Evolutionary conservation across 1,284 basidiomycete genomes (phyloP).

Genomic region (Sanghuangporus weigelae): DNA sequence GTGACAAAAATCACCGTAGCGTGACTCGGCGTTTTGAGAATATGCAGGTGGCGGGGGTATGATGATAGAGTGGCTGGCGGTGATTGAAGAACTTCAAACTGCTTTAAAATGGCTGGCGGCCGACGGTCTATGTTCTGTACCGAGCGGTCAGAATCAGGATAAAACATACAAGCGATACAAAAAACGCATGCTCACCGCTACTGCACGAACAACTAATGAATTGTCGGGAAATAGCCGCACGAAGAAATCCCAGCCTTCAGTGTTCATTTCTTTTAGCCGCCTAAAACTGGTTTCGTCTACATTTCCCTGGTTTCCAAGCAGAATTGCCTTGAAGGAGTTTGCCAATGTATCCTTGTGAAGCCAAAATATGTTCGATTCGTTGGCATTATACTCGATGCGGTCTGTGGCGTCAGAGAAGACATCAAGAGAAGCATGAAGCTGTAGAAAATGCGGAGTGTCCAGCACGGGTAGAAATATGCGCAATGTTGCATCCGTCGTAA

Average conservation of each 20-base stretch:
- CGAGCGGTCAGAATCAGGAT: neutral
- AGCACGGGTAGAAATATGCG: slow-evolving; percentile 85
- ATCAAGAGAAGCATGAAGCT: slow-evolving; percentile 76
- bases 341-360: slow-evolving; percentile 54
- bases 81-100: slow-evolving; percentile 66
- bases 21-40: slow-evolving; percentile 43
- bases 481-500: slow-evolving; percentile 69
- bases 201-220: slow-evolving; percentile 62
- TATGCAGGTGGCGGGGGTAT: slow-evolving; percentile 45
- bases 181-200: slow-evolving; percentile 52
- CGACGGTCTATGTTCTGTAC: slow-evolving; percentile 79
- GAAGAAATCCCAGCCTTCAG: slow-evolving; percentile 77
- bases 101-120: slow-evolving; percentile 79
- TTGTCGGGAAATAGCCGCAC: slow-evolving; percentile 69
- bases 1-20: slow-evolving; percentile 50
- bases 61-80: slow-evolving; percentile 42
- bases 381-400: slow-evolving; percentile 27
- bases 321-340: slow-evolving; percentile 39
- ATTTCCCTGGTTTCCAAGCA: slow-evolving; percentile 28
- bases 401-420: slow-evolving; percentile 49
- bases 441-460: slow-evolving; percentile 80
- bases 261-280: slow-evolving; percentile 51
- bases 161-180: neutral
- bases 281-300: slow-evolving; percentile 40
- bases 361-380: slow-evolving; percentile 52